These are phyloP conservation scores for Hyaloscypha hepaticicola DNA, from an alignment of 495 filamentous ascomycete species.

Conservation along the genomic window DNA sequence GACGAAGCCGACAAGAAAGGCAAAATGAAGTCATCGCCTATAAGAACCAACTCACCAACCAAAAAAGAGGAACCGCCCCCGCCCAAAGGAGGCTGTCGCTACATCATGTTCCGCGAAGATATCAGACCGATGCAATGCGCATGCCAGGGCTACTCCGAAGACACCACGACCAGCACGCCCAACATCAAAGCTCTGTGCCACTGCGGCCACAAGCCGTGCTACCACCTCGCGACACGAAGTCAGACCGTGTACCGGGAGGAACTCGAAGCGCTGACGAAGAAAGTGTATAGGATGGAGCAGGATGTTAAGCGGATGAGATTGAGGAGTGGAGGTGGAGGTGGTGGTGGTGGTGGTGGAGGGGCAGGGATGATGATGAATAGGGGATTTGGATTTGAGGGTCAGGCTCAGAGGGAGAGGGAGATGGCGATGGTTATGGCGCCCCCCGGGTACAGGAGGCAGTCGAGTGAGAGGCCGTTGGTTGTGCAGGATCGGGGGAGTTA, in stretches of 20 bases:
- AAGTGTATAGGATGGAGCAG: neutral
- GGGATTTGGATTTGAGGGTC: neutral
- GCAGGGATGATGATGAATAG: neutral
- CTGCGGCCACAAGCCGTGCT: conserved; percentile 2
- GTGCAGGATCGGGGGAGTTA: neutral
- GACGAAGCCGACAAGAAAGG: neutral
- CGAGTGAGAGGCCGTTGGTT: neutral
- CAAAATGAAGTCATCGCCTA: neutral
- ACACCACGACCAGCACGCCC: neutral
- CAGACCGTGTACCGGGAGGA: conserved; percentile 1
- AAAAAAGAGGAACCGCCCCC: neutral
- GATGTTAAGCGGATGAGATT: neutral
- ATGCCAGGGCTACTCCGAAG: neutral
- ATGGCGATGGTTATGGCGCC: neutral
- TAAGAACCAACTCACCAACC: neutral
- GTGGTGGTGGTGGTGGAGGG: neutral
- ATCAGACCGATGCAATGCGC: neutral
- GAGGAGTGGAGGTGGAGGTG: neutral
- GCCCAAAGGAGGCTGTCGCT: neutral
- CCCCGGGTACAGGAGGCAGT: neutral
- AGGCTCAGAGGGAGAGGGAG: no score
- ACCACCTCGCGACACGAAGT: neutral
- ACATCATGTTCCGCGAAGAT: neutral
- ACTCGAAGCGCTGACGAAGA: neutral
- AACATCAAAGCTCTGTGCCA: neutral